A percentile compares a stretch with the other conserved stretches of the same genome.
phyloP scores from a whole-genome alignment of 2,329 filamentous ascomycete species.

The Nemania bipapillata region DNA sequence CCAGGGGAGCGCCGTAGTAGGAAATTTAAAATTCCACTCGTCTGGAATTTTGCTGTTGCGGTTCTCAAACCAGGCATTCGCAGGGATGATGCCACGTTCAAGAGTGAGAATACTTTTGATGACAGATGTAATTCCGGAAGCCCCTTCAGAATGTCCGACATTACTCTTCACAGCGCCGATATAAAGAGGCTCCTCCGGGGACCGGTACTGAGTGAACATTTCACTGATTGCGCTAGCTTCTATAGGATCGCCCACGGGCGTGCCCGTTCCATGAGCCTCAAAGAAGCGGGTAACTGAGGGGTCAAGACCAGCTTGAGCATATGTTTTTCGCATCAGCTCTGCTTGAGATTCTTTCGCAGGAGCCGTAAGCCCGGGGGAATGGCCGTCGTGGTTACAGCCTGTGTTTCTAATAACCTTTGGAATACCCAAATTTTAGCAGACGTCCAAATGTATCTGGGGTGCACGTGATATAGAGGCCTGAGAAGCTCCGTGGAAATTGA shows the following conservation, averaged over 20 bases:
- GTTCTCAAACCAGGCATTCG: conserved; percentile 22
- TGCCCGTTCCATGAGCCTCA: conserved; percentile 35
- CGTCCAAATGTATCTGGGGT: not conserved
- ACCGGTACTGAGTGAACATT: conserved; percentile 14
- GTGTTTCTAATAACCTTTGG: conserved; percentile 20
- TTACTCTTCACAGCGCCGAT: conserved; percentile 31
- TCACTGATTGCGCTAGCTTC: conserved; percentile 21
- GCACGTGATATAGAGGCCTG: not conserved
- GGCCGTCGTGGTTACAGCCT: conserved; percentile 21
- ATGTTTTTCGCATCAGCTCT: conserved; percentile 28
- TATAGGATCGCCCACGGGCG: conserved; percentile 22
- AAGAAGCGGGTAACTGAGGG: conserved; percentile 15
- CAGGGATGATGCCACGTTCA: conserved; percentile 18
- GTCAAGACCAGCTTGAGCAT: conserved; percentile 21
- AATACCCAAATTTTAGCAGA: not conserved
- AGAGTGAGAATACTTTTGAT: conserved; percentile 28
- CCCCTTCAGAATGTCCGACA: conserved; percentile 24
- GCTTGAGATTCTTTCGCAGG: conserved; percentile 23
- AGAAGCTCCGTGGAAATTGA: no score
- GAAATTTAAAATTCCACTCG: conserved; percentile 21
- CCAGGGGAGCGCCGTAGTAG: conserved; percentile 19
- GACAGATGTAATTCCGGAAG: conserved; percentile 21
- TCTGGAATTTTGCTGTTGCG: conserved; percentile 24
- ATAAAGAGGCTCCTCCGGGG: conserved; percentile 8
- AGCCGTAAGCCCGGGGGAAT: conserved; percentile 12